Evolutionary conservation across 2,329 filamentous ascomycete genomes (phyloP).

Genomic region (Fusarium sp.): DNA sequence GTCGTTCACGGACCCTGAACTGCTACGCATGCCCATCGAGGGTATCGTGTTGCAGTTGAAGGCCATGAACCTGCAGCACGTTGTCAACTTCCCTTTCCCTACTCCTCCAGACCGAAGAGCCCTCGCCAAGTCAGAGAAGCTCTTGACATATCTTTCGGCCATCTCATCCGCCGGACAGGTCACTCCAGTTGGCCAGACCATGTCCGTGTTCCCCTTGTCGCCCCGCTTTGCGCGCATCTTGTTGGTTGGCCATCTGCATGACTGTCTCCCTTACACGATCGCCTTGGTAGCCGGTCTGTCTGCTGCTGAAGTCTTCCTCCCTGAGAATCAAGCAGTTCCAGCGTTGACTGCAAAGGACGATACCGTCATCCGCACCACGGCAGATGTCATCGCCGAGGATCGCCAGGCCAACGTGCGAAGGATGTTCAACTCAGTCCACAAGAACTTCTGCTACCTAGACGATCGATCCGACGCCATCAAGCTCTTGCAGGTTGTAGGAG

Average conservation of each 20-base stretch:
- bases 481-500: slow-evolving; percentile 86
- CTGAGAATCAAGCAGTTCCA: slow-evolving; percentile 81
- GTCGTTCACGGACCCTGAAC: slow-evolving; percentile 88
- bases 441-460: slow-evolving; percentile 83
- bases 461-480: slow-evolving; percentile 90
- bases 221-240: slow-evolving; percentile 93
- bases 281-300: slow-evolving; percentile 90
- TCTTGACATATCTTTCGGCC: slow-evolving; percentile 87
- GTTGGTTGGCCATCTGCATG: slow-evolving; percentile 85
- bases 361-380: slow-evolving; percentile 67
- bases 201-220: slow-evolving; percentile 90
- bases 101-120: slow-evolving; percentile 84
- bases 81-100: slow-evolving; percentile 95
- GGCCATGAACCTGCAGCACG: slow-evolving; percentile 89
- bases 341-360: slow-evolving; percentile 60
- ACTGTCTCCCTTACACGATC: slow-evolving; percentile 86
- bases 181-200: slow-evolving; percentile 81
- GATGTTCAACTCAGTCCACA: slow-evolving; percentile 77
- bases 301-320: slow-evolving; percentile 87
- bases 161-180: slow-evolving; percentile 78
- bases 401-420: slow-evolving; percentile 72
- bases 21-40: slow-evolving; percentile 91
- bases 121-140: slow-evolving; percentile 84
- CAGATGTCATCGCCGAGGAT: slow-evolving; percentile 78
- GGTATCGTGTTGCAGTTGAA: slow-evolving; percentile 94